Base-by-base conservation (phyloP, 352 stramenopile species). In the Aphanomyces stellatus region DNA sequence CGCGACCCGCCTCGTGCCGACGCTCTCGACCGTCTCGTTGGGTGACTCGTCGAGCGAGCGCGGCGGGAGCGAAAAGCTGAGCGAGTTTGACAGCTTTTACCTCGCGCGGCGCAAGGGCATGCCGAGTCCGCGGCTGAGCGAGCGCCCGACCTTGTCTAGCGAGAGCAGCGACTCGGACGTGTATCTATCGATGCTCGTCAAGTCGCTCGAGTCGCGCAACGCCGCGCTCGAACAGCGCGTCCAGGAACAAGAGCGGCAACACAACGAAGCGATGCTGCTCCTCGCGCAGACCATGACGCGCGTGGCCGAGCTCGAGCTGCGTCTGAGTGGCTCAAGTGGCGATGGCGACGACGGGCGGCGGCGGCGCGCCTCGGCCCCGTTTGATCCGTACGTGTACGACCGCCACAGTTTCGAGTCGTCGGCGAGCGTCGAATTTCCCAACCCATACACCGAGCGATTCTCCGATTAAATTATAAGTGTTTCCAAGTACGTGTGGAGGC, bases 251-350 rank as follows among this genome's bases (percentile, higher is more conserved):
- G 81, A 93, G 75, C 88, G 87, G 48, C 85, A 93, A 69, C 91
- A 93, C 74, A 84, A 88, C 55, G 81, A 93, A 65, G 84, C 82
- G 25, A 93, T 92, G 85, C 72, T 93, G 68, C 68, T 93, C 65
- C 74, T 93, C 24, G 91, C 82, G 10, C 84, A 88, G 59, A 93
- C 85, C 40, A 91, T 93, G 82, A 91, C 85, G 28, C 81, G 85
- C 55, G 79, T 93, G 31, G 83, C 83, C 7, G 81, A 93, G 69
- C 85, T 93, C 71, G 85, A 93, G 72, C 10, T 70, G n/a, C 15
- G 19, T 11, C 4, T 64, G 24, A 43, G 25, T 10, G 19, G 28
- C 34, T 27, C 24, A 6, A 17, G n/a, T 15, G 7, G 22, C 19
- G 55, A 51, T 30, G 35, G 51, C 24, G 30, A 35, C 22, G 6